phyloP scores from a whole-genome alignment of 805 yeast species.

The Wickerhamiella lipophila region DNA sequence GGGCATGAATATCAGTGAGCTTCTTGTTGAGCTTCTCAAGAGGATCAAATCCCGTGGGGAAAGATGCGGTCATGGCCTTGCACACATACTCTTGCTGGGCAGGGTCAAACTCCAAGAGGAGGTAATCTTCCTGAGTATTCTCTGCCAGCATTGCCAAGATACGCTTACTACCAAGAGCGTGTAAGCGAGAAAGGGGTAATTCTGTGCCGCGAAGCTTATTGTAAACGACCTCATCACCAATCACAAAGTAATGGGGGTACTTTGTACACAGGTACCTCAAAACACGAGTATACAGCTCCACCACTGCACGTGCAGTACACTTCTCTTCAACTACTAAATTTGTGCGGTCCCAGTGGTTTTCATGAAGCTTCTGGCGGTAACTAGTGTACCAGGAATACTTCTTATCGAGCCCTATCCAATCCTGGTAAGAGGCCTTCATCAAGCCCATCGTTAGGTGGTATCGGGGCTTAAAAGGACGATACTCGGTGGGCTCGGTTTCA shows the following conservation, averaged over 20 bases:
- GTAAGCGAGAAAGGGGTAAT: not conserved
- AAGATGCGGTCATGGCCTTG: conserved; percentile 45
- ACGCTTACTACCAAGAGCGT: not conserved
- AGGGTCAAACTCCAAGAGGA: conserved; percentile 40
- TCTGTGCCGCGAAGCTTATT: conserved; percentile 15
- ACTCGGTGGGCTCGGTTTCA: conserved; percentile 17
- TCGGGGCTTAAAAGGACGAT: conserved; percentile 47
- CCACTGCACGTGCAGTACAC: conserved; percentile 30
- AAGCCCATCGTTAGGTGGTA: conserved; percentile 52
- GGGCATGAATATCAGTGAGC: conserved; percentile 49
- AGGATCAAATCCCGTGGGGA: conserved; percentile 68
- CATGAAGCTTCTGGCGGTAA: conserved; percentile 25
- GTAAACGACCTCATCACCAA: conserved; percentile 20
- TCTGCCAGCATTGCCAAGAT: conserved; percentile 10
- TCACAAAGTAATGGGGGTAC: conserved; percentile 43
- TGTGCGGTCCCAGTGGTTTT: not conserved
- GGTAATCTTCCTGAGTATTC: conserved; percentile 50
- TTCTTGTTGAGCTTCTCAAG: conserved; percentile 39
- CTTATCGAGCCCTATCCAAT: conserved; percentile 50
- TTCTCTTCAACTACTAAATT: not conserved
- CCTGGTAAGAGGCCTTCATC: conserved; percentile 35
- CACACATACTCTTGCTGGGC: conserved; percentile 33
- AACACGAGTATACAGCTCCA: conserved; percentile 39
- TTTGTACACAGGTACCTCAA: conserved; percentile 33
- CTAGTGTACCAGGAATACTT: conserved; percentile 39